These are phyloP conservation scores for Noccaea bulbosa DNA, from an alignment of 345 rosid species.

Conservation along the genomic window DNA sequence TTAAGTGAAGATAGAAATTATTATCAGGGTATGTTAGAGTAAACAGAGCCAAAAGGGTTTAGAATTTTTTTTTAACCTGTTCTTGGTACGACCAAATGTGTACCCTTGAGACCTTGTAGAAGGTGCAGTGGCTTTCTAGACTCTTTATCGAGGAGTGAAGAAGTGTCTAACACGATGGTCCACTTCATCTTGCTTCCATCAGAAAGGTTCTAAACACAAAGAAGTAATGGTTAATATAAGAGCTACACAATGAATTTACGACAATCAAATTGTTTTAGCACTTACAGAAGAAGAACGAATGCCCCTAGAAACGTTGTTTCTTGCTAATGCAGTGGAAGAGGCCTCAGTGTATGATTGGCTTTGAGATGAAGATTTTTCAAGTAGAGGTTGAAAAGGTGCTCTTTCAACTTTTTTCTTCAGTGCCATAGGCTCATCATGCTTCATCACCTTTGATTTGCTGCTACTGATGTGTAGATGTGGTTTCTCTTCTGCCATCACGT, in stretches of 20 bases:
- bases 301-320: conserved; percentile 44
- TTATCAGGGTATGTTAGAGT: neutral
- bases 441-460: conserved; percentile 47
- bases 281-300: conserved; percentile 55
- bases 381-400: conserved; percentile 60
- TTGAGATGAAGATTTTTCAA: conserved; percentile 42
- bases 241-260: conserved; percentile 6
- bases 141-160: conserved; percentile 68
- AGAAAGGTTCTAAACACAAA: conserved; percentile 51
- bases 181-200: conserved; percentile 57
- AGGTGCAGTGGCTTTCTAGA: conserved; percentile 75
- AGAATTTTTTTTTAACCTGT: conserved; percentile 57
- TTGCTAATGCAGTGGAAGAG: conserved; percentile 37
- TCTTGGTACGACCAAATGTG: conserved; percentile 70
- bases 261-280: conserved; percentile 4
- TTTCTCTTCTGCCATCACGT: conserved; percentile 45
- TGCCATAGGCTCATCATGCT: conserved; percentile 35
- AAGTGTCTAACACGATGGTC: conserved; percentile 74
- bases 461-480: conserved; percentile 27
- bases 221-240: conserved; percentile 21
- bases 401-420: conserved; percentile 51
- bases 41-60: neutral
- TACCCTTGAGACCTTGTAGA: conserved; percentile 86
- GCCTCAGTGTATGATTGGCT: conserved; percentile 45
- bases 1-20: neutral